phyloP scores from a whole-genome alignment of 2,329 filamentous ascomycete genomes.

The Tolypocladium inflatum region DNA sequence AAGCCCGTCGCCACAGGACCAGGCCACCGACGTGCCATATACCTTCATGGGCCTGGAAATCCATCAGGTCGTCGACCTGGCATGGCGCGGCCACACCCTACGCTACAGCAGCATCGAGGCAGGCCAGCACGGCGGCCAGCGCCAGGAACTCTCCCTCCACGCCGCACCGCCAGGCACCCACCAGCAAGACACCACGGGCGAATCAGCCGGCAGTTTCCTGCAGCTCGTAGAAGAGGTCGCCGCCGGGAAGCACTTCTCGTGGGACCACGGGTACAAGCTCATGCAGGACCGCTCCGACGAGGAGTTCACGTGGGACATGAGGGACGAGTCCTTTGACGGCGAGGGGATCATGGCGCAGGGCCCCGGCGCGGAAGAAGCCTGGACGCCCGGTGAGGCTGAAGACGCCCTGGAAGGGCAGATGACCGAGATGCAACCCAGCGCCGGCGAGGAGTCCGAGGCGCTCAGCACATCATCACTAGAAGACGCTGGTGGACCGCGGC shows the following conservation, averaged over 20 bases:
- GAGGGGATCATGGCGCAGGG: slow-evolving; percentile 6
- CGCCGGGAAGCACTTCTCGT: slow-evolving; percentile 21
- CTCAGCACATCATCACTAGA: background rate
- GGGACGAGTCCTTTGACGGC: slow-evolving; percentile 10
- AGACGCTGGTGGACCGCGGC: background rate
- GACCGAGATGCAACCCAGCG: background rate
- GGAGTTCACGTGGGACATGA: slow-evolving; percentile 15
- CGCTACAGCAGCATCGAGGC: slow-evolving; percentile 43
- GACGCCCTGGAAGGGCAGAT: background rate
- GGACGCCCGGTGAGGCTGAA: background rate
- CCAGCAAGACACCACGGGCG: background rate
- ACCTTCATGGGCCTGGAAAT: slow-evolving; percentile 43
- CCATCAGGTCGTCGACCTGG: slow-evolving; percentile 32
- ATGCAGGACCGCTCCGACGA: slow-evolving; percentile 16
- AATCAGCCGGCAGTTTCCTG: slow-evolving; percentile 11
- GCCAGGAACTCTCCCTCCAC: slow-evolving; percentile 38
- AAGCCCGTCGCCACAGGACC: background rate
- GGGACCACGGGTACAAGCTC: slow-evolving; percentile 20
- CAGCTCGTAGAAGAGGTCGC: slow-evolving; percentile 19
- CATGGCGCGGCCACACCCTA: slow-evolving; percentile 34
- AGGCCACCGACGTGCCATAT: slow-evolving; percentile 16
- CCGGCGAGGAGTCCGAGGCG: background rate
- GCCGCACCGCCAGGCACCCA: slow-evolving; percentile 1
- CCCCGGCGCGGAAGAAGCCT: background rate
- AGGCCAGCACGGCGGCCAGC: slow-evolving; percentile 38